Evolutionary conservation across 129 eudicot species (phyloP).

Genomic region (Pittosporum tobira): DNA sequence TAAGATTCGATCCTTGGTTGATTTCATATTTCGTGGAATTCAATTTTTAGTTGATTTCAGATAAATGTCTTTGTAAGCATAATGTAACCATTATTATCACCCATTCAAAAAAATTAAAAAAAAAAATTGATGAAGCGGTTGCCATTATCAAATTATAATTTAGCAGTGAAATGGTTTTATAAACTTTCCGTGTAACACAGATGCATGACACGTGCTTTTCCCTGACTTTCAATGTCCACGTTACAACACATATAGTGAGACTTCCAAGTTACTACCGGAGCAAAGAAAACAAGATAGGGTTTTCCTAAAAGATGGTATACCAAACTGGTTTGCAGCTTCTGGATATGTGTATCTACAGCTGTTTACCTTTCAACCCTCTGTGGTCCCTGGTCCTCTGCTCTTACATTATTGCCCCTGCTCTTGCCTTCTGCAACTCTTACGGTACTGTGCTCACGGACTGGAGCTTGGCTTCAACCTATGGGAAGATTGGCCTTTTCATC

Average conservation of each 20-base stretch:
- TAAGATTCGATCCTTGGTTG: too few species aligned
- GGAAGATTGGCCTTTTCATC: conserved; percentile 82
- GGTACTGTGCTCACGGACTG: conserved; percentile 94
- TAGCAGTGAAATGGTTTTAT: too few species aligned
- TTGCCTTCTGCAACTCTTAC: conserved; percentile 92
- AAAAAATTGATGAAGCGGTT: too few species aligned
- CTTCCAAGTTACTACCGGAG: conserved; percentile 34
- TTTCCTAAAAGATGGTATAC: conserved; percentile 72
- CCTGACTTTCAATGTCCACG: background rate
- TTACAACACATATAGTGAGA: conserved; percentile 38
- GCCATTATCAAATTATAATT: too few species aligned
- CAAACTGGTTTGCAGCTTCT: conserved; percentile 70
- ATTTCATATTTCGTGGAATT: too few species aligned
- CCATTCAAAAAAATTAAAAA: too few species aligned
- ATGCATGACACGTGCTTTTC: too few species aligned
- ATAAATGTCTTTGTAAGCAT: too few species aligned
- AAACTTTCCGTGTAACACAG: too few species aligned
- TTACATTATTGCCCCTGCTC: conserved; percentile 78
- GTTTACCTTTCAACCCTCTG: conserved; percentile 65
- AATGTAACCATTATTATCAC: too few species aligned
- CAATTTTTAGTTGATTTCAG: too few species aligned
- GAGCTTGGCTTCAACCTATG: conserved; percentile 86
- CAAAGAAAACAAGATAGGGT: conserved; percentile 47
- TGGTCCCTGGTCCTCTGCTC: conserved; percentile 82
- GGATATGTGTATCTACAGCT: conserved; percentile 82